Evolutionary conservation across 805 yeast genomes (phyloP), one percentile per base, ranked within the genome.

Genomic region (Saturnispora galanensis): DNA sequence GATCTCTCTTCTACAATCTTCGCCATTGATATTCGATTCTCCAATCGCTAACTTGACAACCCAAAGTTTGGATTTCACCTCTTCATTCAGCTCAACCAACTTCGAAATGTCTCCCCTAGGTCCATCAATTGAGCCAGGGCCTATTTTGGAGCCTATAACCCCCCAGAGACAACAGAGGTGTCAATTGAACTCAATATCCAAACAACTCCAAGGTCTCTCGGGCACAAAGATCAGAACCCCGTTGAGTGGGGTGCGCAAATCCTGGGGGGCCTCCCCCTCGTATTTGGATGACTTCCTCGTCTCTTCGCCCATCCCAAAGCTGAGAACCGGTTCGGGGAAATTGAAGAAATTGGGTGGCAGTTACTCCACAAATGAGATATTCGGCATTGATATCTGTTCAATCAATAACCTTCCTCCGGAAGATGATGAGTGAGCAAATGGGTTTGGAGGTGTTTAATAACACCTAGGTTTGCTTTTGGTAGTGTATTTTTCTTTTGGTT

Each of bases 81-180:
- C 83, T 18, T 76, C 83, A 10, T 80, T 80, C 60, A 78, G 81
- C 57, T 74, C 70, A 51, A 76, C 82, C 21, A 79, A 74, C 54
- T 70, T 79, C 50, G 85, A 80, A 54, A 59, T 80, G 16, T 76
- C 81, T 18, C 86, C 86, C 8, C 56, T 77, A 38, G 68, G 76
- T 49, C 65, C 73, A 5, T 68, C 69, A 45, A 21, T 35, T 16
- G 81, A 76, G 46, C 74, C 82, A 3, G 85, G 84, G 1, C 84
- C 85, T 5, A 60, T 79, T 36, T 63, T 79, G 40, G 84, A 78
- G 58, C 84, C 86, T 11, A 59, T 77, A 41, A 76, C 84, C 5
- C 84, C 84, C 12, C 74, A 54, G 42, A 52, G 48, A 42, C 31
- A 34, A 17, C 47, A 46, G 15, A 38, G 31, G 29, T 42, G 42